These are phyloP conservation scores for Verticillium albo-atrum DNA, from an alignment of 2,329 filamentous ascomycete genomes.

Conservation along the genomic window DNA sequence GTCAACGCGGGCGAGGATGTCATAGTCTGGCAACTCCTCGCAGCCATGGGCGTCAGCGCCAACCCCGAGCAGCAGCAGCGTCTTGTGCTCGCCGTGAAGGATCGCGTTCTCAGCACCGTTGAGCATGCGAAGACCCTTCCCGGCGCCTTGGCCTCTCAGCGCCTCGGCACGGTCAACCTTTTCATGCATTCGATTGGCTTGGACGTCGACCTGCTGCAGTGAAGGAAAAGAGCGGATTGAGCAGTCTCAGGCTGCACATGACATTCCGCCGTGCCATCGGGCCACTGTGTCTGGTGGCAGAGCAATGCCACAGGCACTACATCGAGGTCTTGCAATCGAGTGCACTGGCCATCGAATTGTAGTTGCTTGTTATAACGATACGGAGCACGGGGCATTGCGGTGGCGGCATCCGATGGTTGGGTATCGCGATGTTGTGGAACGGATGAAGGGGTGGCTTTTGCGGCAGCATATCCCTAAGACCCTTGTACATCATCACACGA, in stretches of 20 bases:
- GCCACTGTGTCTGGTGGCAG: not conserved
- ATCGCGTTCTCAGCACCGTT: constrained; percentile 95
- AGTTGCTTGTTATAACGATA: not conserved
- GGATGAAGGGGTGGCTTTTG: not conserved
- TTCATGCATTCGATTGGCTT: constrained; percentile 99
- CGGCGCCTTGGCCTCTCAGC: constrained; percentile 75
- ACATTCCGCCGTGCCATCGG: not conserved
- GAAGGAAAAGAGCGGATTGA: constrained; percentile 9
- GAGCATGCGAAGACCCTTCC: constrained; percentile 84
- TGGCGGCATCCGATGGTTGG: not conserved
- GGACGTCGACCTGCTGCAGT: constrained; percentile 73
- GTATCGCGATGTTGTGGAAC: not conserved
- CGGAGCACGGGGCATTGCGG: not conserved
- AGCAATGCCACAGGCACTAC: not conserved
- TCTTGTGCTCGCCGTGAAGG: constrained; percentile 92
- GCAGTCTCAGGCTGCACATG: not conserved
- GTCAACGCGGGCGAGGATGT: constrained; percentile 88
- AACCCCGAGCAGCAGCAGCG: constrained; percentile 93
- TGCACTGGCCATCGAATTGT: not conserved
- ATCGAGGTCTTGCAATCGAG: not conserved
- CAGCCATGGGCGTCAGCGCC: constrained; percentile 89
- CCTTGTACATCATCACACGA: not conserved
- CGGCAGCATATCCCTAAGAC: not conserved
- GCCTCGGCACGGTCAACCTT: constrained; percentile 88
- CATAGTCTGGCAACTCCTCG: constrained; percentile 97